Evolutionary conservation across 768 basidiomycete genomes (phyloP), one percentile per base, ranked within the genome.

Genomic region (Xerocomus brunneocitrinus): DNA sequence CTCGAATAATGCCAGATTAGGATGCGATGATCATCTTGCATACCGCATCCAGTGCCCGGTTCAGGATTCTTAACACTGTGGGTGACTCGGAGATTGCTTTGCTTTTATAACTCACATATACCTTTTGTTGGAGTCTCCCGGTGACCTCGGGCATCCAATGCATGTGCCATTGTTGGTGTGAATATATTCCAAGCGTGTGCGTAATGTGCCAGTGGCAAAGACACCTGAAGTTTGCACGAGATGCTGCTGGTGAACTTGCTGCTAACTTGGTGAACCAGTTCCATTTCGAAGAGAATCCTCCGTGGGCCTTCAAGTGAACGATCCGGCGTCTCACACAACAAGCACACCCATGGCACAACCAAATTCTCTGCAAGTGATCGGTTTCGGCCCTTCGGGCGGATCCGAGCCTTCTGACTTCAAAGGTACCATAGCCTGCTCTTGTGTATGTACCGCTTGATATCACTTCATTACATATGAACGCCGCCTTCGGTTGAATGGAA

Each of bases 401-500:
- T 19, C 50, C 42, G 50, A 51, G 42, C 25, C 28, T 39, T 49
- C 35, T 13, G 19, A 44, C 30, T 51, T 41, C 40, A 32, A 16
- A 27, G 42, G 30, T 12, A 22, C 30, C 27, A 35, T 24, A 10
- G 41, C 40, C 22, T 40, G 35, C 28, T 48, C 35, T 39, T 32
- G 35, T 34, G 44, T 39, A 39, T 34, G 44, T 39, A 39, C 25
- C n/a, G 47, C 32, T 19, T 52, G 41, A 52, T 45, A 25, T 51
- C 46, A 40, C 36, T 43, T 16, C 52, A 43, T 43, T 12, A 16
- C 45, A 28, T 45, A 63, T 64, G 59, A 65, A 62, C 59, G 55
- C 61, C 55, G 58, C 59, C 49, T 52, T 39, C 31, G 40, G 52
- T 13, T 50, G 54, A 58, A 64, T 62, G 62, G 45, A 63, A 55